A percentile compares a stretch with the other conserved stretches of the same genome.
phyloP scores from a whole-genome alignment of 768 basidiomycete genomes.

The Leucogyrophana mollusca region DNA sequence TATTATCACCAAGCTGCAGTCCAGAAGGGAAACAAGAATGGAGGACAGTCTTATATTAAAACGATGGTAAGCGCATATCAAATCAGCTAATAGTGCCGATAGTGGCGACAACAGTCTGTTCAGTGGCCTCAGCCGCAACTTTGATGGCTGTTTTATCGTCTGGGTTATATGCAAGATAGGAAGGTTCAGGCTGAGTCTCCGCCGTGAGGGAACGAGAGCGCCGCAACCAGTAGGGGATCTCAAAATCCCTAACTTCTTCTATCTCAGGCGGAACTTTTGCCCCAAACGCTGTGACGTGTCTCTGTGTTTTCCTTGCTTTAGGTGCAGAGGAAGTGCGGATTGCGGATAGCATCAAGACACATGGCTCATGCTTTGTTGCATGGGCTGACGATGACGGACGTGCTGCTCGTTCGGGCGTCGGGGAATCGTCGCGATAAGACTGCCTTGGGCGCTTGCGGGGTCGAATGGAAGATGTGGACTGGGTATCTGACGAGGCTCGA shows the following conservation, averaged over 20 bases:
- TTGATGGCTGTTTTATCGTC: background rate
- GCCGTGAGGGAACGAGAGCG: slow-evolving; percentile 1
- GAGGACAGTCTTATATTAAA: too few species aligned
- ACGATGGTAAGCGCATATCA: too few species aligned
- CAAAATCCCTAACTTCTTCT: slow-evolving; percentile 51
- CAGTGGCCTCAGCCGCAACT: too few species aligned
- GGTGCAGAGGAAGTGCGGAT: slow-evolving; percentile 44
- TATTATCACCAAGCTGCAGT: background rate
- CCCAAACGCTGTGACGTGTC: slow-evolving; percentile 61
- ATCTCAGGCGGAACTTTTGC: slow-evolving; percentile 49
- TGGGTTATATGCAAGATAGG: background rate
- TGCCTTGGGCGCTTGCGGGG: slow-evolving; percentile 28
- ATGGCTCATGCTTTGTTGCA: slow-evolving; percentile 25
- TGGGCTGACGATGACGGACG: slow-evolving; percentile 7
- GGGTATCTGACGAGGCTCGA: slow-evolving; percentile 27
- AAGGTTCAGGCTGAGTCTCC: background rate
- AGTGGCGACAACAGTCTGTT: too few species aligned
- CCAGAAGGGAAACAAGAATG: too few species aligned
- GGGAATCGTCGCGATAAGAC: slow-evolving; percentile 18
- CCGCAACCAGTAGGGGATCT: slow-evolving; percentile 54
- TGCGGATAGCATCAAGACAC: slow-evolving; percentile 48
- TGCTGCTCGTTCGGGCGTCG: slow-evolving; percentile 16
- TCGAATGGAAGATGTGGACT: slow-evolving; percentile 25
- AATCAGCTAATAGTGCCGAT: too few species aligned
- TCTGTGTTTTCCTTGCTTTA: slow-evolving; percentile 46